Base-by-base conservation (phyloP, 352 stramenopile genomes). In the Phytophthora sojae region DNA sequence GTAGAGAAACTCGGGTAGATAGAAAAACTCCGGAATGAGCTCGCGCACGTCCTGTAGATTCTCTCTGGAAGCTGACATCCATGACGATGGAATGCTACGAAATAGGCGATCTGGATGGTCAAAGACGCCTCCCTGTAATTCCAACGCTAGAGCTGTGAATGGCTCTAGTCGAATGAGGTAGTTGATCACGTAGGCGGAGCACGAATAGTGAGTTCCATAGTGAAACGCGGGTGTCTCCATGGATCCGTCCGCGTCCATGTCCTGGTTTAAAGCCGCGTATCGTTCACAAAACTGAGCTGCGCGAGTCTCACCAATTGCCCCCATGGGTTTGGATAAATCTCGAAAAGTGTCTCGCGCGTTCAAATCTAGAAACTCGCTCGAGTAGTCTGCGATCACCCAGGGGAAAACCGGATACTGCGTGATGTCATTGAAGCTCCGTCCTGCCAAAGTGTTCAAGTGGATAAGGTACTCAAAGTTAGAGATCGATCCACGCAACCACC, bases 331-430 rank as follows among this genome's bases (percentile, higher is more conserved):
- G 4, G 86, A 90, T 35, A 99, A 75, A 85, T 99, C 93, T 1
- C 97, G 90, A 75, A 94, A 99, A 4, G 78, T 97, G 1, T 76
- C 64, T 8, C 61, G 47, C 51, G 90, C 70, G 2, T 85, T 85
- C n/a, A 99, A 72, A 75, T 99, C 89, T 7, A 99, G 73, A 58
- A 88, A 94, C 1, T 76, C 58, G 35, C 80, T 95, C 8, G 59
- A 86, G 76, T 99, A 99, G 63, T 98, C 91, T 11, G 85, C 75
- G 9, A 99, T 69, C 1, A 99, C 77, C 97, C 97, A 99, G 14
- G 97, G 97, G 73, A 99, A 98, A 0, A 95, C 94, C 3, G 98
- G 97, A 72, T 99, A 99, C 76, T 99, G 97, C 42, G 94, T 99
- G n/a, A 99, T 94, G 63, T 99, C 97, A 79, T 99, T 99, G 70